A percentile compares a stretch with the other conserved stretches of the same genome.
phyloP scores from a whole-genome alignment of 179 eudicot species.

The Spinacia oleracea region DNA sequence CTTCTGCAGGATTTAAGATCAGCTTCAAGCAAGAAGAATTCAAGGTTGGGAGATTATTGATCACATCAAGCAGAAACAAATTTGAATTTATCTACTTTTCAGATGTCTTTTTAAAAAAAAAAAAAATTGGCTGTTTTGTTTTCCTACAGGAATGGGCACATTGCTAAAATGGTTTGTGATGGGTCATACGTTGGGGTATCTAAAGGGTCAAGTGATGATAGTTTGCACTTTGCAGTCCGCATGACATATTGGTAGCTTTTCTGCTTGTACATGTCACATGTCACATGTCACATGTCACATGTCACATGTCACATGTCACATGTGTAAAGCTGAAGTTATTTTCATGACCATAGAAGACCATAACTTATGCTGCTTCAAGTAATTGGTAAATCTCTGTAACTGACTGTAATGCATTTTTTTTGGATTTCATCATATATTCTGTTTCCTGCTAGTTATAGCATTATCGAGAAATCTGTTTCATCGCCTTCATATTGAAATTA shows the following conservation, averaged over 20 bases:
- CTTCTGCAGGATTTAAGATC: conserved; percentile 15
- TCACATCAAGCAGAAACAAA: not conserved
- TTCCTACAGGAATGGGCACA: conserved; percentile 18
- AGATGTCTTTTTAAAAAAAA: not conserved
- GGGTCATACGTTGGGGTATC: not conserved
- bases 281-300: no score
- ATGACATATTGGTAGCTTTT: conserved; percentile 18
- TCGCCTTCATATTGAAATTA: not conserved
- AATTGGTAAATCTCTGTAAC: conserved; percentile 4
- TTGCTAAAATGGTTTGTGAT: not conserved
- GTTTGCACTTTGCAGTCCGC: conserved; percentile 3
- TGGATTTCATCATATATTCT: not conserved
- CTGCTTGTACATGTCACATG: conserved; percentile 4
- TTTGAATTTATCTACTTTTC: not conserved
- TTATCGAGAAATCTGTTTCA: not conserved
- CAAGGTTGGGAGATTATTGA: not conserved
- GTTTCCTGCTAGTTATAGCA: not conserved
- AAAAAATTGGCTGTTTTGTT: not conserved
- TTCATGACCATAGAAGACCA: not conserved
- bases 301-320: no score
- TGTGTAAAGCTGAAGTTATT: not conserved
- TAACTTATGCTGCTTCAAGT: conserved; percentile 2
- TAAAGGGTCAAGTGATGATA: not conserved
- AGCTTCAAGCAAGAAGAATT: conserved; percentile 10
- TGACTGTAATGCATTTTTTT: no score